A percentile compares a stretch with the other conserved stretches of the same genome.
These are phyloP conservation scores for Penicillium sp. DNA, from an alignment of 2,329 filamentous ascomycete genomes.

Conservation along the genomic window DNA sequence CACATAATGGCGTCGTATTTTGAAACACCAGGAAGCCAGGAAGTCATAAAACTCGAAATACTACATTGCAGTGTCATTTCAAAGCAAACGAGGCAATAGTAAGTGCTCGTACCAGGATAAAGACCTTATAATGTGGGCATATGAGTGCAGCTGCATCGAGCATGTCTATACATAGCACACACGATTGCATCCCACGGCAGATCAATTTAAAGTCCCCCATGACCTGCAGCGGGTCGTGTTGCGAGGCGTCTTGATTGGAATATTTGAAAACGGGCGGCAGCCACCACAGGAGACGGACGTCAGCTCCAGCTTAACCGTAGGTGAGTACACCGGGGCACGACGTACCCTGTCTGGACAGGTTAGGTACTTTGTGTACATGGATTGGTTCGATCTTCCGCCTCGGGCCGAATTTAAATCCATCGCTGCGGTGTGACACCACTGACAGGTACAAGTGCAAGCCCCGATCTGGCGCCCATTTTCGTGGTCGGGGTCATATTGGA, in stretches of 20 bases:
- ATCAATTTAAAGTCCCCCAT: conserved; percentile 10
- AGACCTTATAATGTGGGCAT: background rate
- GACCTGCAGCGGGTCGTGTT: conserved; percentile 6
- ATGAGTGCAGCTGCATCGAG: background rate
- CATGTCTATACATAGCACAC: conserved; percentile 4
- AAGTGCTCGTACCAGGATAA: background rate
- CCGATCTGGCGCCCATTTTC: conserved; percentile 14
- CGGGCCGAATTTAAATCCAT: conserved; percentile 16
- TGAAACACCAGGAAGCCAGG: background rate
- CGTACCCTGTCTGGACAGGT: background rate
- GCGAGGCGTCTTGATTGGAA: background rate
- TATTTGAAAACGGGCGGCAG: background rate
- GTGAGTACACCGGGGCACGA: background rate
- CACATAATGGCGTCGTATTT: background rate
- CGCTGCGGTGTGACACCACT: conserved; percentile 19
- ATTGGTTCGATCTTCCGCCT: conserved; percentile 13
- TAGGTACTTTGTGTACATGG: conserved; percentile 2
- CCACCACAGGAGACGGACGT: conserved; percentile 8
- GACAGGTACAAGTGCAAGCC: conserved; percentile 17
- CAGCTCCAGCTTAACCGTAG: conserved; percentile 8
- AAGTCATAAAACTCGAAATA: background rate
- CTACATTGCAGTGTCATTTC: background rate
- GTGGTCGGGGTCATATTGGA: conserved; percentile 12
- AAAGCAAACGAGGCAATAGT: background rate
- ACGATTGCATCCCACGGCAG: conserved; percentile 10